Evolutionary conservation across 2,329 filamentous ascomycete species (phyloP).

Genomic region (Fusarium robinianum): DNA sequence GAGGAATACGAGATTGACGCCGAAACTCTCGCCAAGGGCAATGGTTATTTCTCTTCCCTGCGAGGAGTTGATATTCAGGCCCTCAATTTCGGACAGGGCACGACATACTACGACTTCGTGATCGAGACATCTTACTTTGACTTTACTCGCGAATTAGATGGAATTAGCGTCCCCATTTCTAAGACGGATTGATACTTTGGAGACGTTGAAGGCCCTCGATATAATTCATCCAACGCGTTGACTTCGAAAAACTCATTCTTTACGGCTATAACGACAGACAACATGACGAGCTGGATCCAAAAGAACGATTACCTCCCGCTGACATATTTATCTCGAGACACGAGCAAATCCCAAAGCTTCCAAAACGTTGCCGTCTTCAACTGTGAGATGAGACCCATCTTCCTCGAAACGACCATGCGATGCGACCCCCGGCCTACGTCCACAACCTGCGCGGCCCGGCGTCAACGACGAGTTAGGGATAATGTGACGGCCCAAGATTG

Average conservation of each 20-base stretch:
- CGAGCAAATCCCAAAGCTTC: conserved; percentile 1
- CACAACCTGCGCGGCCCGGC: background rate
- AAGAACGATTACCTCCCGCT: no score
- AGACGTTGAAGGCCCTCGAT: no score
- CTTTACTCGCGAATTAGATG: conserved; percentile 1
- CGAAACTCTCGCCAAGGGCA: background rate
- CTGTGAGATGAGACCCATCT: background rate
- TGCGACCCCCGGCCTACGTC: background rate
- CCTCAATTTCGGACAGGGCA: background rate
- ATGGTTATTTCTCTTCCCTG: conserved; percentile 2
- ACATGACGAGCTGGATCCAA: no score
- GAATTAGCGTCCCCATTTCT: background rate
- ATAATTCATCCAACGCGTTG: no score
- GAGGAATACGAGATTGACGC: background rate
- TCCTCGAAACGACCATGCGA: conserved; percentile 2
- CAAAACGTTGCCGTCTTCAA: background rate
- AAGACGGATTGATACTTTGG: no score
- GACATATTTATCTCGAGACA: conserved; percentile 2
- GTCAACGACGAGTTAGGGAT: conserved; percentile 2
- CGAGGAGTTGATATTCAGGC: conserved; percentile 5
- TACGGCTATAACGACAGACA: no score
- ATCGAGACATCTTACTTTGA: conserved; percentile 1
- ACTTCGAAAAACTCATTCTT: no score
- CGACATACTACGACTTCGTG: conserved; percentile 1
- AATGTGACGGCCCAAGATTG: background rate